Percentiles rank a stretch among this genome's conserved stretches.
Conservation (phyloP, 805 yeast genomes). For the Scheffersomyces amazonensis region DNA sequence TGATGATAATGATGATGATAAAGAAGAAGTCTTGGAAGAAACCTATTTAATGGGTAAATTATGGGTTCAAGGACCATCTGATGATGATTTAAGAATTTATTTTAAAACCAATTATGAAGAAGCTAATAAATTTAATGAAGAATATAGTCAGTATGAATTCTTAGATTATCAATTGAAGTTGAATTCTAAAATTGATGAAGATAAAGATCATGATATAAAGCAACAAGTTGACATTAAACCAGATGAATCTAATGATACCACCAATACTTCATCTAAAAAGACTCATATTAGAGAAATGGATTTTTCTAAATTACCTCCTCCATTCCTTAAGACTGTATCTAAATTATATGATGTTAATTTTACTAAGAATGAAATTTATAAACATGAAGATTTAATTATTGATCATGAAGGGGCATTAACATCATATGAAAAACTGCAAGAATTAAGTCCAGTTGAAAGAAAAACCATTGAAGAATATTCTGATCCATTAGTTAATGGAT, state of each 20-base stretch:
- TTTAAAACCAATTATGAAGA: slow-evolving; percentile 10
- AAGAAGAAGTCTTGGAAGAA: slow-evolving; percentile 47
- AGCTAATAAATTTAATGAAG: slow-evolving; percentile 10
- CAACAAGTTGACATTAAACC: slow-evolving; percentile 2
- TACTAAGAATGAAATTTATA: slow-evolving; percentile 13
- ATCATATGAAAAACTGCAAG: slow-evolving; percentile 1
- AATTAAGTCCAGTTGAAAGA: slow-evolving; percentile 43
- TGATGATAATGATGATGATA: slow-evolving; percentile 35
- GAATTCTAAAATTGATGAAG: background rate
- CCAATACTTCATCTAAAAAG: background rate
- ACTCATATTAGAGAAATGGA: slow-evolving; percentile 17
- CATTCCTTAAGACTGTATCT: slow-evolving; percentile 20
- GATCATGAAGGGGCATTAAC: slow-evolving; percentile 18
- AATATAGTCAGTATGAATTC: background rate
- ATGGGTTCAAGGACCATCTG: slow-evolving; percentile 89
- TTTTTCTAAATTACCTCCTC: slow-evolving; percentile 18
- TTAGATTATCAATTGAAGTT: background rate
- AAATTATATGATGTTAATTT: slow-evolving; percentile 28
- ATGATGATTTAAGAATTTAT: slow-evolving; percentile 37
- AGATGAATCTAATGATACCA: slow-evolving; percentile 7
- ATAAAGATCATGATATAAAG: background rate
- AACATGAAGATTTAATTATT: slow-evolving; percentile 7
- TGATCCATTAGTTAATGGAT: slow-evolving; percentile 47
- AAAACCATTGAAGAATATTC: slow-evolving; percentile 68
- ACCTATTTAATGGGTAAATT: slow-evolving; percentile 77